Base-by-base conservation (phyloP, 768 basidiomycete genomes). In the Agrocybe praecox region DNA sequence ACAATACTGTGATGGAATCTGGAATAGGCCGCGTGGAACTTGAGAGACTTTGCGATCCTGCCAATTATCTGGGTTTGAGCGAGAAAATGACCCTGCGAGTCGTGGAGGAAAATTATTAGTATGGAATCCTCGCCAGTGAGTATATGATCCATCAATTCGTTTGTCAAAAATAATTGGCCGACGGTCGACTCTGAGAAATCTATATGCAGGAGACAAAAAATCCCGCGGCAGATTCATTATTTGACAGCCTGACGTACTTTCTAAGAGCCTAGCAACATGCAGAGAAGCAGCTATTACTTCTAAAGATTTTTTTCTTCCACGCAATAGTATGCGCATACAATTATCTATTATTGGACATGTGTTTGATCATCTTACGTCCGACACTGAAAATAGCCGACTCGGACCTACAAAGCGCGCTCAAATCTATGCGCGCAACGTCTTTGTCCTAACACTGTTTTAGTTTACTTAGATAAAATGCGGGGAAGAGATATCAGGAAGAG, bases 61-160 rank as follows among this genome's bases (percentile, higher is more conserved):
- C 42, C 2, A 73, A 74, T 46, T 79, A 79, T 48, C 46, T 78
- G 17, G 78, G 79, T 2, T 53, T 73, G 33, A 71, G 71, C 51
- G 57, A 69, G 57, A 64, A 72, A 47, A 72, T 72, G 69, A 63
- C 66, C 6, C 23, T 52, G 26, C 62, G 66, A 49, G 67, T 72
- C 11, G 49, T 62, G 21, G 56, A 59, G 6, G 56, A 29, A 40
- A 23, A 23, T n/a, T 45, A 32, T 10, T 50, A 46, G 24, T 21
- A 8, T 19, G 11, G 32, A 29, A 29, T 29, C 9, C 9, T 29
- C 5, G 26, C 9, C 9, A 29, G 26, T 29, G 9, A 29, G 4
- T 29, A 9, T 29, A 29, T 29, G 9, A 5, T 29, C 26, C 26
- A 9, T 29, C 4, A 4, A 4, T 9, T 29, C 26, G 9, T 5